Conservation (phyloP, 345 rosid species). For the Combretum micranthum region DNA sequence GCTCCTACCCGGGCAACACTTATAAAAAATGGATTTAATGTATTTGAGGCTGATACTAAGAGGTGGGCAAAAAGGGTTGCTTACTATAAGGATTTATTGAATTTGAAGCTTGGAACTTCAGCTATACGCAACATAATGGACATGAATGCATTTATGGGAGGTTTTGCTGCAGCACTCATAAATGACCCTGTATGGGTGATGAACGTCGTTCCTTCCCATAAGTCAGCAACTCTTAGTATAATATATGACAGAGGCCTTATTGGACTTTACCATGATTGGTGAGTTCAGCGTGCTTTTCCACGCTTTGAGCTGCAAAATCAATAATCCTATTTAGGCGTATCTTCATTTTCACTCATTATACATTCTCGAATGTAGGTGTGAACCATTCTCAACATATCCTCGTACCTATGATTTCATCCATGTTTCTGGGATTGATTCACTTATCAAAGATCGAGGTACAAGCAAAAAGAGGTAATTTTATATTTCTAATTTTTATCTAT, state of each 20-base stretch:
- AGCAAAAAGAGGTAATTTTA: constrained; percentile 38
- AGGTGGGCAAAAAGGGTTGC: constrained; percentile 86
- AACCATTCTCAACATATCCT: constrained; percentile 97
- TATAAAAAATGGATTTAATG: constrained; percentile 68
- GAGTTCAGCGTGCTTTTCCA: background rate
- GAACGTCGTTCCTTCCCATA: constrained; percentile 82
- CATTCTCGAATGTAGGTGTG: constrained; percentile 57
- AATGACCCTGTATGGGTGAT: constrained; percentile 92
- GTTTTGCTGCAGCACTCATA: constrained; percentile 82
- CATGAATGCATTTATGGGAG: constrained; percentile 90
- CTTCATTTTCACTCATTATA: background rate
- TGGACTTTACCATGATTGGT: constrained; percentile 59
- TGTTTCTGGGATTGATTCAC: constrained; percentile 61
- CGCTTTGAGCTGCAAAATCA: background rate
- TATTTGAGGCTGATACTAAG: constrained; percentile 81
- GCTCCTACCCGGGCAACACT: constrained; percentile 60
- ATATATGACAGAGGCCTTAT: constrained; percentile 87
- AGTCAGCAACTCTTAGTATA: constrained; percentile 64
- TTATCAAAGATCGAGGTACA: constrained; percentile 35
- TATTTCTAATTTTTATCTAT: background rate
- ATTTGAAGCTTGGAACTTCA: constrained; percentile 63
- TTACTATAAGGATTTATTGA: constrained; percentile 60
- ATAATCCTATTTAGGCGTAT: background rate
- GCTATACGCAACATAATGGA: constrained; percentile 89
- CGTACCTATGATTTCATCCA: constrained; percentile 92